Conservation (phyloP, 1,284 basidiomycete species). For the Fomes fomentarius region DNA sequence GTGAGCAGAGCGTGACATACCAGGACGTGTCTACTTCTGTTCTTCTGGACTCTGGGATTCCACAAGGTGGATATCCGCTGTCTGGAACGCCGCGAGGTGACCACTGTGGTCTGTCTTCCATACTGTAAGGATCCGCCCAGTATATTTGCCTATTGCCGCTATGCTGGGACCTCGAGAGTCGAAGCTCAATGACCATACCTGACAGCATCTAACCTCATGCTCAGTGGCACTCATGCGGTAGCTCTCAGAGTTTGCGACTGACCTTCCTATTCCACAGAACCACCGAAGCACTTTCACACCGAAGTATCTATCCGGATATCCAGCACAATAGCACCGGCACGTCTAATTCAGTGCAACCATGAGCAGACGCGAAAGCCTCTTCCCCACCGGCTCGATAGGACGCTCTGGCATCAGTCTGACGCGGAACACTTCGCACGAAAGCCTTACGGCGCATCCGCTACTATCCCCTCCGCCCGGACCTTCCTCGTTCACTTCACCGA, state of each 20-base stretch:
- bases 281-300: neutral
- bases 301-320: neutral
- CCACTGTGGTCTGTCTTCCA: neutral
- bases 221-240: too few species aligned
- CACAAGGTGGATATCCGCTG: too few species aligned
- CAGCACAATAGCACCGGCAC: neutral
- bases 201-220: too few species aligned
- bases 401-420: conserved; percentile 48
- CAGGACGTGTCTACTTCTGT: neutral
- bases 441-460: conserved; percentile 63
- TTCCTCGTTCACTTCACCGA: conserved; percentile 25
- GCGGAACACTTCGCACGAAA: conserved; percentile 54
- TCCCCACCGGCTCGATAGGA: conserved; percentile 58
- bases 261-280: too few species aligned
- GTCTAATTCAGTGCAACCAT: conserved; percentile 3
- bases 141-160: too few species aligned
- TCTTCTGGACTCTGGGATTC: neutral
- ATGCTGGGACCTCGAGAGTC: too few species aligned
- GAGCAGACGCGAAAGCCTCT: conserved; percentile 39
- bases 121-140: neutral
- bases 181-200: too few species aligned
- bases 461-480: conserved; percentile 47
- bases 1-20: neutral
- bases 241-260: too few species aligned
- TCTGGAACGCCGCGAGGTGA: neutral